Conservation (phyloP, 768 basidiomycete species). For the Melanogaster broomeanus region DNA sequence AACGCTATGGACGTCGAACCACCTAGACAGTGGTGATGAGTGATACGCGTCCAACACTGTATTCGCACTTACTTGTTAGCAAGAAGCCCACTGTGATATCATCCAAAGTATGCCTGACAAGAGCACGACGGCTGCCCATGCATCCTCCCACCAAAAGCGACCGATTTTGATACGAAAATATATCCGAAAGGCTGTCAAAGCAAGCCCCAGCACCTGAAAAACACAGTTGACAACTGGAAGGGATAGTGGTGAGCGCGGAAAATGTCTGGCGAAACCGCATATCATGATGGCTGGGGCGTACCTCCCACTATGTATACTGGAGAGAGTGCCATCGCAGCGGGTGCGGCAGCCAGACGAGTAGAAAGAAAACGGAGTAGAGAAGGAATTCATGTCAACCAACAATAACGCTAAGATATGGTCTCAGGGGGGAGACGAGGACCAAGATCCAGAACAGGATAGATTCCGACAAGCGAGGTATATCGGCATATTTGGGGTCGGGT, state of each 20-base stretch:
- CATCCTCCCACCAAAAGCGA: constrained; percentile 24
- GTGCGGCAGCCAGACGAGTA: neutral
- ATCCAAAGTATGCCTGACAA: constrained; percentile 15
- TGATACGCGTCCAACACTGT: neutral
- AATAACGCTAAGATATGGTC: too few species aligned
- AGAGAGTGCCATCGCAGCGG: neutral
- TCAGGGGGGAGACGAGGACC: too few species aligned
- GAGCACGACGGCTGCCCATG: constrained; percentile 11
- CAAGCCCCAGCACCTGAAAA: constrained; percentile 13
- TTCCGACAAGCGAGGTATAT: too few species aligned
- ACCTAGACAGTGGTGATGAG: constrained; percentile 4
- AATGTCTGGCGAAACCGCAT: neutral
- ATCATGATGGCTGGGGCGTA: neutral
- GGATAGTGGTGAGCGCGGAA: neutral
- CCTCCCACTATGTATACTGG: constrained; percentile 5
- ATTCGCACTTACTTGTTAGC: constrained; percentile 3
- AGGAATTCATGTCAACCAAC: too few species aligned
- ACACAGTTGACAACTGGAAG: constrained; percentile 8
- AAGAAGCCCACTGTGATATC: constrained; percentile 8
- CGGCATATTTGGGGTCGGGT: too few species aligned
- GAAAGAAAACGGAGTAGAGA: too few species aligned
- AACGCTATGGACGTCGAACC: constrained; percentile 5
- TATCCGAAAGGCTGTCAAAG: constrained; percentile 18
- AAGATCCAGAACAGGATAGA: too few species aligned
- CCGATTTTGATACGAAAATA: constrained; percentile 15